These are phyloP conservation scores for Pelargonium cotyledonis DNA, from an alignment of 441 rosid genomes.

Conservation along the genomic window DNA sequence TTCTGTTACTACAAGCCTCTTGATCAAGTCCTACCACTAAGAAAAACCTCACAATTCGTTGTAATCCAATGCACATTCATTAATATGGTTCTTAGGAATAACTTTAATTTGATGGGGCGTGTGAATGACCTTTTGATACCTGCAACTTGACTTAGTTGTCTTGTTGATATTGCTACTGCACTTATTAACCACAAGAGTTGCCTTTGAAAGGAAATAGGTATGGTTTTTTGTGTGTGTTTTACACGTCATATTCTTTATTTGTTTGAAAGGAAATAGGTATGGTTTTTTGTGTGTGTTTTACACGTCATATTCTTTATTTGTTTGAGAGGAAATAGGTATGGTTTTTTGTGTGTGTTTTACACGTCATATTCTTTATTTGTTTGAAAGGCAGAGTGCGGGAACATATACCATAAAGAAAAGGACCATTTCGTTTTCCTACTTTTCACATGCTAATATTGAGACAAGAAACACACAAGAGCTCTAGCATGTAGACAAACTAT, in stretches of 20 bases:
- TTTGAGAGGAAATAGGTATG: background rate
- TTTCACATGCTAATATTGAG: constrained; percentile 10
- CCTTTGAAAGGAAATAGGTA: constrained; percentile 9
- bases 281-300: constrained; percentile 12
- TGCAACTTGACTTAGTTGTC: constrained; percentile 15
- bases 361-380: constrained; percentile 13
- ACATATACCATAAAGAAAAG: constrained; percentile 18
- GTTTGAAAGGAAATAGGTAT: background rate
- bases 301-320: constrained; percentile 13
- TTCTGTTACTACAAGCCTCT: constrained; percentile 6
- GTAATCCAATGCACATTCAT: constrained; percentile 20
- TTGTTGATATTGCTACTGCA: constrained; percentile 1
- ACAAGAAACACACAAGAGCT: constrained; percentile 9
- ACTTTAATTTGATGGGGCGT: constrained; percentile 23
- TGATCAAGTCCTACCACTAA: constrained; percentile 12
- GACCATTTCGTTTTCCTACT: constrained; percentile 19
- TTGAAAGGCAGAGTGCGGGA: constrained; percentile 7
- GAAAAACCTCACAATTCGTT: constrained; percentile 11
- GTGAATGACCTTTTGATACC: constrained; percentile 27
- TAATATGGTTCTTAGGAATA: constrained; percentile 23
- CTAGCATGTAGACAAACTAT: constrained; percentile 15
- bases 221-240: constrained; percentile 10
- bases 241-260: constrained; percentile 15
- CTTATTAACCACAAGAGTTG: constrained; percentile 7
- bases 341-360: constrained; percentile 12